phyloP scores from a whole-genome alignment of 2,329 filamentous ascomycete species.

The Lomentospora prolificans region DNA sequence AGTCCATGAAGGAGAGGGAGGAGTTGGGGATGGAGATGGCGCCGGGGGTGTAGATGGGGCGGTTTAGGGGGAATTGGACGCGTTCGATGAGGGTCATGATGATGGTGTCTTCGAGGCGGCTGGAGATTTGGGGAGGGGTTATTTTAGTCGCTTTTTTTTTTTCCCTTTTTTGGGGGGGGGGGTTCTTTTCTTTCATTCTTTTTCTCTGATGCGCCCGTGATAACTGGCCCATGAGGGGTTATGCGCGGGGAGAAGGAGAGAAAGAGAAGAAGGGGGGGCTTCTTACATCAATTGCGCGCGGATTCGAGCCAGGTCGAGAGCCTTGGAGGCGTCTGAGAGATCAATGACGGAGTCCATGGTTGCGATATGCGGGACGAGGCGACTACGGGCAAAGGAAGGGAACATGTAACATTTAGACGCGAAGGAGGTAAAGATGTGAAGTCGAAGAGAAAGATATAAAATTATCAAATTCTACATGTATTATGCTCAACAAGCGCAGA shows the following conservation, averaged over 20 bases:
- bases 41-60: slow-evolving; percentile 72
- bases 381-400: not conserved
- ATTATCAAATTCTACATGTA: no score
- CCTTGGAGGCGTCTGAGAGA: slow-evolving; percentile 72
- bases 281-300: slow-evolving; percentile 85
- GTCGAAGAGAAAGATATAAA: not conserved
- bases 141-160: not conserved
- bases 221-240: not conserved
- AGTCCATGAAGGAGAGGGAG: slow-evolving; percentile 79
- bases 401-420: not conserved
- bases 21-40: slow-evolving; percentile 69
- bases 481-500: no score
- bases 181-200: not conserved
- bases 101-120: slow-evolving; percentile 94
- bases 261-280: not conserved
- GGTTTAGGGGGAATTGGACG: slow-evolving; percentile 92
- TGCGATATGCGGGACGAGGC: slow-evolving; percentile 6
- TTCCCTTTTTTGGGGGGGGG: no score
- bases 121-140: slow-evolving; percentile 27
- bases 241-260: not conserved
- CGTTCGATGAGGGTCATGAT: slow-evolving; percentile 95
- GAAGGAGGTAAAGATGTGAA: not conserved
- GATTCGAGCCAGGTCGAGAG: slow-evolving; percentile 83
- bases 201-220: not conserved
- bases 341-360: slow-evolving; percentile 87